Evolutionary conservation across 257 asterid genomes (phyloP), one percentile per base, ranked within the genome.

Genomic region (Cordia subcordata): DNA sequence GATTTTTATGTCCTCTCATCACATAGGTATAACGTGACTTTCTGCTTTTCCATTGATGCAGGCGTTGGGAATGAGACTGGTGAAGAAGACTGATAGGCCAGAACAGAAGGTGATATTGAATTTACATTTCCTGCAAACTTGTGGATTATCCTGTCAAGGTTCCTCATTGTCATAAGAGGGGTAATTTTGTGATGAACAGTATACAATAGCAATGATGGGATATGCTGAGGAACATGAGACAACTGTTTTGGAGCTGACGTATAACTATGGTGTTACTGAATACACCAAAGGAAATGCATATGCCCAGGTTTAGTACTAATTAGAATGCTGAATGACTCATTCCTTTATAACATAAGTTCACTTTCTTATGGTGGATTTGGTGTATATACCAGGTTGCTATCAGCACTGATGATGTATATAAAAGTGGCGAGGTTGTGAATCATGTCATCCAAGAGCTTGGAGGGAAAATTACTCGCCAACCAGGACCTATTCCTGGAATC

Each of bases 221-320:
- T 92, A 88, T 72, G 96, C 87, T 39, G 96, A 90, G 57, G 99
- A 92, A 79, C 53, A 70, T 1, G 84, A 82, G 85, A 92, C 99
- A 13, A 75, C 79, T 27, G 97, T 86, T 47, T 74, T 92, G 68
- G 99, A 92, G 77, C 72, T 92, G 73, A 92, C 99, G 37, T 92
- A 92, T 82, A 92, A 92, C 61, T 89, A 92, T 66, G 99, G 97
- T 46, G 97, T 88, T 58, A 75, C 95, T 62, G 99, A 92, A 64
- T 92, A 92, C 56, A 84, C 91, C 74, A 88, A 92, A 76, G 99
- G 99, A 72, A 92, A 82, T 78, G 99, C 96, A 14, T 93, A 89
- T 64, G 99, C 99, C 47, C 99, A 93, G 99, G 99, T 93, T 57
- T 55, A 66, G 53, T 57, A 61, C 18, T 51, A 11, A 12, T 11